phyloP scores from a whole-genome alignment of 371 early-diverging fungal species.

The Amoeboaphelidium occidentale region DNA sequence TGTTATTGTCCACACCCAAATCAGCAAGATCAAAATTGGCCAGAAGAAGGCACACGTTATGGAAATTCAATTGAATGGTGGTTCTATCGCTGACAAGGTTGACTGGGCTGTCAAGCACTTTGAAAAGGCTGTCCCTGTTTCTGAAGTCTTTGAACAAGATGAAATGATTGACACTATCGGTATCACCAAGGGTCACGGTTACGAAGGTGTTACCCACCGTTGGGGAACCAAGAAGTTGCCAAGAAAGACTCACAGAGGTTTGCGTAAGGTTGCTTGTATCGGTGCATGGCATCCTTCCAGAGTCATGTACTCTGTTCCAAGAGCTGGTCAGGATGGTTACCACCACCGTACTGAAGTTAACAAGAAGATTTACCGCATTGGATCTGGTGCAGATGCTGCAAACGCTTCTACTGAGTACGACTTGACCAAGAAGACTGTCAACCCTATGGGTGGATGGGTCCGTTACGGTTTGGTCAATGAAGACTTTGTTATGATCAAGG shows the following conservation, averaged over 20 bases:
- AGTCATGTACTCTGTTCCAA: slow-evolving; percentile 97
- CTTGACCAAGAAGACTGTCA: slow-evolving; percentile 88
- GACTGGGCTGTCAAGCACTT: slow-evolving; percentile 91
- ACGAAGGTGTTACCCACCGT: slow-evolving; percentile 97
- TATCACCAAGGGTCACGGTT: slow-evolving; percentile 99
- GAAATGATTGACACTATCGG: slow-evolving; percentile 98
- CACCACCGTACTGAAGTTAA: slow-evolving; percentile 99
- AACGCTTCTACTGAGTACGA: slow-evolving; percentile 94
- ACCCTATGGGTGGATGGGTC: slow-evolving; percentile 98
- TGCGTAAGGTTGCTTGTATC: slow-evolving; percentile 99
- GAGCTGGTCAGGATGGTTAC: slow-evolving; percentile 99
- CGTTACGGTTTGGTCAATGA: slow-evolving; percentile 97
- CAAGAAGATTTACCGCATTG: slow-evolving; percentile 99
- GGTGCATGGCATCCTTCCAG: slow-evolving; percentile 99
- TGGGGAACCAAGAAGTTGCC: slow-evolving; percentile 99
- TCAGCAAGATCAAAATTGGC: slow-evolving; percentile 74
- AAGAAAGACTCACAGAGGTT: slow-evolving; percentile 99
- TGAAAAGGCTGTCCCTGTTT: slow-evolving; percentile 83
- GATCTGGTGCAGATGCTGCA: slow-evolving; percentile 59
- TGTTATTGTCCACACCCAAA: slow-evolving; percentile 96
- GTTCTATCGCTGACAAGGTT: slow-evolving; percentile 89
- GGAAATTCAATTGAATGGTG: slow-evolving; percentile 99
- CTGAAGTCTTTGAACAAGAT: slow-evolving; percentile 82
- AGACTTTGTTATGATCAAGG: slow-evolving; percentile 98
- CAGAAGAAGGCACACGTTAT: slow-evolving; percentile 98